A percentile compares a stretch with the other conserved stretches of the same genome.
phyloP scores from a whole-genome alignment of 352 stramenopile species.

The Globisporangium cystogenes region DNA sequence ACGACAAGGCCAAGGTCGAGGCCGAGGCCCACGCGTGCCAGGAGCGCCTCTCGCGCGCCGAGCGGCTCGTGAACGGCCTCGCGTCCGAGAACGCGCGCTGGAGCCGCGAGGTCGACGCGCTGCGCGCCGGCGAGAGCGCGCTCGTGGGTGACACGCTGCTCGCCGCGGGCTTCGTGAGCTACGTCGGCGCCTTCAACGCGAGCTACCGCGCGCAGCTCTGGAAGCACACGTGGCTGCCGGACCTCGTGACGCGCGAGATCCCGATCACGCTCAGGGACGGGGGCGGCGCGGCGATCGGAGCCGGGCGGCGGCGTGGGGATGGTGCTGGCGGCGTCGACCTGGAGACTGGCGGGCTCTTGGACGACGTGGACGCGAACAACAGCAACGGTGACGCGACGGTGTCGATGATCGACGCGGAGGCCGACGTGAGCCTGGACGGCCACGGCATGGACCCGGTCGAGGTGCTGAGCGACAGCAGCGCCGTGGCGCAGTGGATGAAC shows the following conservation, averaged over 20 bases:
- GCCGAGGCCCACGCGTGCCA: constrained; percentile 82
- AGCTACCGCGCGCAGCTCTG: constrained; percentile 79
- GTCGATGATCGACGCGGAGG: constrained; percentile 1
- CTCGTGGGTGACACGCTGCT: constrained; percentile 88
- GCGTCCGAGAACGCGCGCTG: constrained; percentile 88
- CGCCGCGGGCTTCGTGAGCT: constrained; percentile 88
- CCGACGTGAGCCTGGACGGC: background rate
- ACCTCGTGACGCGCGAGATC: constrained; percentile 85
- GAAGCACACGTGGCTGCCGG: constrained; percentile 82
- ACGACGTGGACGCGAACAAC: background rate
- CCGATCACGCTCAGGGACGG: constrained; percentile 42
- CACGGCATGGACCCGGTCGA: constrained; percentile 73
- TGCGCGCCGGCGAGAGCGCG: constrained; percentile 63
- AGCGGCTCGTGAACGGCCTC: constrained; percentile 86
- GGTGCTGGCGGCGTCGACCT: background rate
- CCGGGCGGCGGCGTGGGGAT: background rate
- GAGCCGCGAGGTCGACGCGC: constrained; percentile 81
- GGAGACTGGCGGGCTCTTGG: too few relatives aligned
- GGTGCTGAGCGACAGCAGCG: constrained; percentile 79
- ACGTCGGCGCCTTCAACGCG: constrained; percentile 90
- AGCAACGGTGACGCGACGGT: background rate
- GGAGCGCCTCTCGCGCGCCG: constrained; percentile 81
- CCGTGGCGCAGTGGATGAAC: constrained; percentile 90
- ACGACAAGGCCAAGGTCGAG: constrained; percentile 90
- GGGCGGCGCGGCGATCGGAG: background rate